Evolutionary conservation across 768 basidiomycete species (phyloP).

Genomic region (Lyophyllum atratum): DNA sequence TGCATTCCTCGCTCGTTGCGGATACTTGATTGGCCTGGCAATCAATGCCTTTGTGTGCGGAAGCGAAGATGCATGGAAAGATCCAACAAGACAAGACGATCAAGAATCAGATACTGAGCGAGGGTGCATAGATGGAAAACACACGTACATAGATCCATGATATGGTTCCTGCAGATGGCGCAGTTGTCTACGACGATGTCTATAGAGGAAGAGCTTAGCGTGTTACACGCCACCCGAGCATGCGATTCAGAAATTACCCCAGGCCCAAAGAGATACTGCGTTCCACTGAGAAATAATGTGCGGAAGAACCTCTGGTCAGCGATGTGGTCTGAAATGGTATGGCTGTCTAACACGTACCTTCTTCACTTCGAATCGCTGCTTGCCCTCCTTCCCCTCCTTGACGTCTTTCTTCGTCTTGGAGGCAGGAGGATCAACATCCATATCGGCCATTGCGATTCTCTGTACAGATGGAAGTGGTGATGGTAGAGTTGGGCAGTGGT

Average conservation of each 20-base stretch:
- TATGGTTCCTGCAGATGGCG: conserved; percentile 99
- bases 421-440: conserved; percentile 59
- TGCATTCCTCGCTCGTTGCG: conserved; percentile 94
- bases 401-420: conserved; percentile 43
- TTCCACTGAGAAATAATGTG: conserved; percentile 76
- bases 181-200: conserved; percentile 99
- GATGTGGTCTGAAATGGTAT: background rate
- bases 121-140: background rate
- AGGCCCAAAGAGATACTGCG: conserved; percentile 97
- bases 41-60: conserved; percentile 84
- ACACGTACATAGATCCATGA: conserved; percentile 97
- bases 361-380: conserved; percentile 96
- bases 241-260: conserved; percentile 58
- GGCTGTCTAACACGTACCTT: conserved; percentile 61
- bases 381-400: conserved; percentile 62
- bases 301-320: conserved; percentile 6
- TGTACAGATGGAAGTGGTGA: background rate
- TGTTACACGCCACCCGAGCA: conserved; percentile 5
- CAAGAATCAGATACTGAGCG: background rate
- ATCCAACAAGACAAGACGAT: conserved; percentile 8
- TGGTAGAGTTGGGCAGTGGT: background rate
- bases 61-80: background rate
- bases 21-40: conserved; percentile 99
- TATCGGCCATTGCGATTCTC: conserved; percentile 51
- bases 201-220: conserved; percentile 29